These are phyloP conservation scores for Datura wrightii DNA, from an alignment of 257 asterid species.

Conservation along the genomic window DNA sequence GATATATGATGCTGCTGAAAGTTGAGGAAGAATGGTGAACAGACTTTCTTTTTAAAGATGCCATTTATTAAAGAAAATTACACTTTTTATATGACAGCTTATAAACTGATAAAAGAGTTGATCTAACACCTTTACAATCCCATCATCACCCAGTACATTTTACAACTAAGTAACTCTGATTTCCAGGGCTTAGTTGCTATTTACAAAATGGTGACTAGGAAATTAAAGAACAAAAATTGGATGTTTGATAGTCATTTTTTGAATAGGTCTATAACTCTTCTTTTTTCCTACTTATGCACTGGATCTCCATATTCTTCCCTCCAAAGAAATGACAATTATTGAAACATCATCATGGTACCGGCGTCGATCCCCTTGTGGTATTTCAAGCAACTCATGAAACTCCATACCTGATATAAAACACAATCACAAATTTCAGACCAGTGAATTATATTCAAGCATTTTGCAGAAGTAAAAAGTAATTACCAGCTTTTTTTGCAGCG, in stretches of 20 bases:
- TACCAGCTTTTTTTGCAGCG: conserved; percentile 94
- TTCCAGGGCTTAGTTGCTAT: conserved; percentile 52
- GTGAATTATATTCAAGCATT: background rate
- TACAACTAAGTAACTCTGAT: conserved; percentile 48
- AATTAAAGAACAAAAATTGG: conserved; percentile 50
- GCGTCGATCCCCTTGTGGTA: conserved; percentile 95
- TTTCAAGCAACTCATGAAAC: conserved; percentile 86
- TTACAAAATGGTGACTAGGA: conserved; percentile 39
- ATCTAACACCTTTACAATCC: conserved; percentile 43
- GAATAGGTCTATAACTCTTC: conserved; percentile 34
- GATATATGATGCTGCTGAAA: background rate
- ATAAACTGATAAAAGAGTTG: conserved; percentile 33
- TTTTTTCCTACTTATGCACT: conserved; percentile 60
- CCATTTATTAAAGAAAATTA: conserved; percentile 38
- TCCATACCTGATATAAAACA: conserved; percentile 71
- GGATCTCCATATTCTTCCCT: conserved; percentile 97
- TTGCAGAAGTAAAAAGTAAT: background rate
- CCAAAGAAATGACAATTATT: conserved; percentile 92
- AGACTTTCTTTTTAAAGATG: conserved; percentile 29
- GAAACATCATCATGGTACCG: conserved; percentile 97
- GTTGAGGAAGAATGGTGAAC: background rate
- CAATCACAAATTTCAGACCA: background rate
- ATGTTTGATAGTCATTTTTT: conserved; percentile 29
- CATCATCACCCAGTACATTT: conserved; percentile 31
- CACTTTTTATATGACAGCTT: conserved; percentile 34